A percentile compares a stretch with the other conserved stretches of the same genome.
phyloP scores from a whole-genome alignment of 805 yeast species.

The Candida andamanensis region DNA sequence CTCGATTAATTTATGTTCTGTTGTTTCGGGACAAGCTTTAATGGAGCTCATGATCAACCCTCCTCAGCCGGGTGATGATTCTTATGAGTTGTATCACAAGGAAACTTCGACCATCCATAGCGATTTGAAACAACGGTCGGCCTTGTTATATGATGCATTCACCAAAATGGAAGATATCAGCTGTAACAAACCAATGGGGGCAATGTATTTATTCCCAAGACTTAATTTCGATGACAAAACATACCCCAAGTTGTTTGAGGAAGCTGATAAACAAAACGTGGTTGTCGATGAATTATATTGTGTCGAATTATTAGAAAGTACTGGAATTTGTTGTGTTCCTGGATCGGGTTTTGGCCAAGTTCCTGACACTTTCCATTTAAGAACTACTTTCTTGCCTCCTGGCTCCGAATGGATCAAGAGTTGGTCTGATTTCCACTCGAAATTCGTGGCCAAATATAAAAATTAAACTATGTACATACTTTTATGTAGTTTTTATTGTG shows the following conservation, averaged over 20 bases:
- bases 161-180: constrained; percentile 70
- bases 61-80: constrained; percentile 71
- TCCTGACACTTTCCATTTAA: constrained; percentile 82
- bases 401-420: constrained; percentile 82
- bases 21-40: constrained; percentile 89
- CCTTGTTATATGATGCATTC: constrained; percentile 64
- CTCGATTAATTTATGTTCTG: constrained; percentile 88
- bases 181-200: constrained; percentile 92
- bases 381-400: constrained; percentile 96
- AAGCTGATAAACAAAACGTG: constrained; percentile 52
- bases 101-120: constrained; percentile 63
- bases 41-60: constrained; percentile 93
- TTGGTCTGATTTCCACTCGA: constrained; percentile 75
- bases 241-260: constrained; percentile 51
- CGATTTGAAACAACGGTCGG: constrained; percentile 61
- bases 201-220: constrained; percentile 93
- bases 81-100: constrained; percentile 57
- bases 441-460: constrained; percentile 58
- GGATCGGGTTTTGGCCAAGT: constrained; percentile 97
- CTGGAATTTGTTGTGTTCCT: constrained; percentile 97
- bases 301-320: constrained; percentile 68
- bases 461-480: constrained; percentile 1
- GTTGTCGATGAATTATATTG: constrained; percentile 88
- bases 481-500: constrained; percentile 1
- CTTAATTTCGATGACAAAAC: constrained; percentile 48